Percentiles rank a stretch among this genome's conserved stretches.
These are phyloP conservation scores for Lasiosphaeria ovina DNA, from an alignment of 495 filamentous ascomycete genomes.

Conservation along the genomic window DNA sequence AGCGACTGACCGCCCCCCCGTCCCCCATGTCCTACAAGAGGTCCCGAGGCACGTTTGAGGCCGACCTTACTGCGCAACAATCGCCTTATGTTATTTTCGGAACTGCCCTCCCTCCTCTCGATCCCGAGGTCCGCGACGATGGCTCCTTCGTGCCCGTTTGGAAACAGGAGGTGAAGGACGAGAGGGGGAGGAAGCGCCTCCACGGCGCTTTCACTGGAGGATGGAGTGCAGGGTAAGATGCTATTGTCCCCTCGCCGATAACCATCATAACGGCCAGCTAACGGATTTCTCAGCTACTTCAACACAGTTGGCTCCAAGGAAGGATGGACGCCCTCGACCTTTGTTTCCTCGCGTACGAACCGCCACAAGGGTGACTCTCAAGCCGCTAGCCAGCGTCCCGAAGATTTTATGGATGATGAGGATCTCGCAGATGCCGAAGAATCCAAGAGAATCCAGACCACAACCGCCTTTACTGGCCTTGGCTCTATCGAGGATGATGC, in stretches of 20 bases:
- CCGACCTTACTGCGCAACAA: conserved; percentile 68
- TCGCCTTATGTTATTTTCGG: conserved; percentile 82
- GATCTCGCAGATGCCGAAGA: conserved; percentile 87
- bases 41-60: conserved; percentile 72
- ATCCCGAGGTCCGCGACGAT: conserved; percentile 79
- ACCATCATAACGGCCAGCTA: not conserved
- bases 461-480: conserved; percentile 69
- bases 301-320: conserved; percentile 98
- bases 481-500: conserved; percentile 64
- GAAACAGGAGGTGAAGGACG: conserved; percentile 97
- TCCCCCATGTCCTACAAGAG: conserved; percentile 74
- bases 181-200: conserved; percentile 83
- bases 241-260: not conserved
- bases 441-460: conserved; percentile 66
- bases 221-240: conserved; percentile 84
- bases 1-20: not conserved
- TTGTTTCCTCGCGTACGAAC: conserved; percentile 84
- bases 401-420: conserved; percentile 99
- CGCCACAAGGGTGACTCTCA: conserved; percentile 65
- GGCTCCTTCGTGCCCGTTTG: conserved; percentile 91
- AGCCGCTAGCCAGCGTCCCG: conserved; percentile 59
- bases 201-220: conserved; percentile 98
- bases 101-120: conserved; percentile 78
- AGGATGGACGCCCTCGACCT: conserved; percentile 90
- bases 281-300: conserved; percentile 66